These are phyloP conservation scores for Microdochium nivale DNA, from an alignment of 2,329 filamentous ascomycete genomes.

Conservation along the genomic window DNA sequence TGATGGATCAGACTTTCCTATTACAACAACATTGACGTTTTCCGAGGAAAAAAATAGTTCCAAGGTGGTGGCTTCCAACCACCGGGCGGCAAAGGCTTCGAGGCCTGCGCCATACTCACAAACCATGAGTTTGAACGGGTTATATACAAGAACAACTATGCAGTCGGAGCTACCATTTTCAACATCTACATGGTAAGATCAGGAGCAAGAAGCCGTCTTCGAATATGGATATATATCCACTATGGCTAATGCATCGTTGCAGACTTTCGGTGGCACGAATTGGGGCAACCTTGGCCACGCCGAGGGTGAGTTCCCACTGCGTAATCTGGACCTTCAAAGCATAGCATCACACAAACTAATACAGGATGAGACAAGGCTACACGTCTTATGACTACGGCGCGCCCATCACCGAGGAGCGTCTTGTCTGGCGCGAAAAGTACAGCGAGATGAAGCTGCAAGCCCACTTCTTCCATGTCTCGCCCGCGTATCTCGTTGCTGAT, in stretches of 20 bases:
- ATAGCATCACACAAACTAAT: no score
- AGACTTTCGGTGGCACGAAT: slow-evolving; percentile 67
- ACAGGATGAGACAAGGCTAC: slow-evolving; percentile 32
- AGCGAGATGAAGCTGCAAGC: slow-evolving; percentile 69
- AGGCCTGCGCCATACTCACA: slow-evolving; percentile 54
- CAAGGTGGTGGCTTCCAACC: slow-evolving; percentile 66
- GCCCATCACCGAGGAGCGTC: slow-evolving; percentile 60
- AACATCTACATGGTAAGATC: slow-evolving; percentile 59
- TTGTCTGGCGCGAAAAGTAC: slow-evolving; percentile 65
- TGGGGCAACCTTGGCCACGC: slow-evolving; percentile 73
- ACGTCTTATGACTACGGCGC: slow-evolving; percentile 49
- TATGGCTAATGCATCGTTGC: slow-evolving; percentile 29
- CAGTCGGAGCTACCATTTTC: slow-evolving; percentile 57
- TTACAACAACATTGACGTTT: no score
- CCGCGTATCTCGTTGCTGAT: no score
- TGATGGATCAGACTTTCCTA: no score
- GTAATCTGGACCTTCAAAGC: no score
- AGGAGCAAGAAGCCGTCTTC: no score
- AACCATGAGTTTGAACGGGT: slow-evolving; percentile 70
- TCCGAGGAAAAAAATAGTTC: slow-evolving; percentile 26
- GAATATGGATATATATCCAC: no score
- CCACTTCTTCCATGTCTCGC: slow-evolving; percentile 53
- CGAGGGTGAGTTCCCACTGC: slow-evolving; percentile 29
- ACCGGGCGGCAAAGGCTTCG: slow-evolving; percentile 66
- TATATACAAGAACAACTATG: slow-evolving; percentile 70